phyloP scores from a whole-genome alignment of 2,329 filamentous ascomycete genomes.

The Cercospora nicotianae region DNA sequence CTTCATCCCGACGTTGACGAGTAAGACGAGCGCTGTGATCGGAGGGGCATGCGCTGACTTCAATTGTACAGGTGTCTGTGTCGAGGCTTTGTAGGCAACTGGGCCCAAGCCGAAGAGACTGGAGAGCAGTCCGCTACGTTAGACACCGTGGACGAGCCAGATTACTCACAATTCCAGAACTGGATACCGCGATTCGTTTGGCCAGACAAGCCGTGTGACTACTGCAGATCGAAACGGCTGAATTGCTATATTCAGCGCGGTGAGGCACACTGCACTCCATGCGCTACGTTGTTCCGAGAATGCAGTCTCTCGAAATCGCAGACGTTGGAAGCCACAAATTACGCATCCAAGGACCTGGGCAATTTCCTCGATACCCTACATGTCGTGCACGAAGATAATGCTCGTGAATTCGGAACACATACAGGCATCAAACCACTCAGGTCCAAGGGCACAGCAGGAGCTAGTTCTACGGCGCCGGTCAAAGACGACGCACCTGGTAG shows the following conservation, averaged over 20 bases:
- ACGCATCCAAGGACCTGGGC: slow-evolving; percentile 29
- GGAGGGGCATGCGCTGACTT: neutral
- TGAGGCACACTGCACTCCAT: slow-evolving; percentile 48
- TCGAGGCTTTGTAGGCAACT: slow-evolving; percentile 25
- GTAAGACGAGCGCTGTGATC: slow-evolving; percentile 11
- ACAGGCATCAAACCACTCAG: slow-evolving; percentile 38
- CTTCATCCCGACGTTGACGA: slow-evolving; percentile 24
- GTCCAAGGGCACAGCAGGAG: slow-evolving; percentile 27
- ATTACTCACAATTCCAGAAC: slow-evolving; percentile 44
- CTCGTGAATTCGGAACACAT: slow-evolving; percentile 36
- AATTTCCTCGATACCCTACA: slow-evolving; percentile 51
- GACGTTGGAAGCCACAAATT: slow-evolving; percentile 33
- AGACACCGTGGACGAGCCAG: slow-evolving; percentile 28
- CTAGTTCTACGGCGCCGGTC: slow-evolving; percentile 15
- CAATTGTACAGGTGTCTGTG: slow-evolving; percentile 17
- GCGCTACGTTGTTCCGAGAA: slow-evolving; percentile 49
- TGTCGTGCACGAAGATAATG: slow-evolving; percentile 46
- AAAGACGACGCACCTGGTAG: slow-evolving; percentile 39
- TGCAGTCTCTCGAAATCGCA: slow-evolving; percentile 48
- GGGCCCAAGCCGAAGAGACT: slow-evolving; percentile 17
- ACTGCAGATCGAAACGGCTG: slow-evolving; percentile 49
- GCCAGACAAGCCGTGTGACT: slow-evolving; percentile 49
- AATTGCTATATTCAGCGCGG: slow-evolving; percentile 48
- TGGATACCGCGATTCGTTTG: slow-evolving; percentile 51
- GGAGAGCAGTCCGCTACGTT: neutral